Base-by-base conservation (phyloP, 2,329 filamentous ascomycete genomes). In the Pyrenophora tritici-repentis region DNA sequence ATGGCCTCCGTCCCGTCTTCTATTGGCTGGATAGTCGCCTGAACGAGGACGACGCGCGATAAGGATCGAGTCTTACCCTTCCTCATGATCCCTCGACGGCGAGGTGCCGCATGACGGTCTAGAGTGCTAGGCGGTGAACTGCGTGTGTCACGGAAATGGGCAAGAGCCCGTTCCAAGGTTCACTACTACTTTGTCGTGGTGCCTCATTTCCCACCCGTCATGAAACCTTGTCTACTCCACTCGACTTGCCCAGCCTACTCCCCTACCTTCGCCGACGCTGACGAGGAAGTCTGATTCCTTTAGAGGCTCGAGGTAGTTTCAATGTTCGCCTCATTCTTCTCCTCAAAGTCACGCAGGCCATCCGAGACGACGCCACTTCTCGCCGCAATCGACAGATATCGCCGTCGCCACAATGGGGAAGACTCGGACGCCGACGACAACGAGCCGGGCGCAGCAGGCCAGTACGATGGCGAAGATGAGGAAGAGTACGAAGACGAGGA, bases 261-360 rank as follows among this genome's bases (percentile, higher is more conserved):
- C 48, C 31, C 37, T 16, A 47, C 44, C 40, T 44, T 40, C 53
- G 47, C 49, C 52, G 34, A 43, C 49, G 39, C 44, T 50, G 51
- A 51, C 56, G 56, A 54, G 47, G 35, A 41, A 36, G 22, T 34
- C 18, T 40, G 36, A 31, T 36, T 40, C 39, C 50, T 39, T 52
- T 51, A 45, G 54, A 61, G 55, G 55, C 37, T 41, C 43, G 49
- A 50, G 58, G 46, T 43, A 40, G 41, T 47, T 62, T 59, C 56
- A 62, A 75, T 75, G 72, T 73, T 75, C 59, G 63, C 67, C 52
- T 74, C 72, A 63, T 60, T 74, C 34, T 56, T 73, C 62, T 59
- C 63, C 50, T 61, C 64, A 32, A 67, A 61, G 39, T 66, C 66
- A 57, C 59, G 61, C 58, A 61, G 58, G 42, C 58, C 56, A 14